Evolutionary conservation across 208 protist species (phyloP).

Genomic region (Herpetomonas tarakana): DNA sequence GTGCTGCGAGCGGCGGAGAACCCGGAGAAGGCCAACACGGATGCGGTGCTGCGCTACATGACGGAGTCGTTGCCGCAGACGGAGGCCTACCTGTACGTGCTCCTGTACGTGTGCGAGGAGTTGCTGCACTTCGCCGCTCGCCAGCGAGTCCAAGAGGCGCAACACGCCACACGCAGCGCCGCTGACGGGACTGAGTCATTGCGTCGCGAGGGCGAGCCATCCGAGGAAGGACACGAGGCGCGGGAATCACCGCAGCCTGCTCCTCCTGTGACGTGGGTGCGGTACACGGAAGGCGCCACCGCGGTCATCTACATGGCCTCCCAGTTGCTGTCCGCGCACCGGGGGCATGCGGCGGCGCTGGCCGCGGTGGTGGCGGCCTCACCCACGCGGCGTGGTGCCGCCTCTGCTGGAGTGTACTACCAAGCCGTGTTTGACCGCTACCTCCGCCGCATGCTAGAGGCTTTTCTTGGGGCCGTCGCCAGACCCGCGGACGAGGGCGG

Average conservation of each 20-base stretch:
- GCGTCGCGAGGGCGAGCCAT: no score
- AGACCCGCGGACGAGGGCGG: no score
- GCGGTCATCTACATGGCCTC: constrained; percentile 21
- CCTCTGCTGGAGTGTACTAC: constrained; percentile 8
- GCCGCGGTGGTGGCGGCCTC: background rate
- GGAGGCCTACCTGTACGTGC: constrained; percentile 24
- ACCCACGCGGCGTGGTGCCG: no score
- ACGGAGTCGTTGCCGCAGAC: constrained; percentile 26
- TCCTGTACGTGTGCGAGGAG: constrained; percentile 16
- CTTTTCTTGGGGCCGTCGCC: background rate
- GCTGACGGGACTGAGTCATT: no score
- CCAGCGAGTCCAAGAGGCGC: no score
- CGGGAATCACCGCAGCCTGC: no score
- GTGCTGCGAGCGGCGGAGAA: constrained; percentile 14
- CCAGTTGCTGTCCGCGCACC: constrained; percentile 13
- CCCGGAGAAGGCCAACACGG: background rate
- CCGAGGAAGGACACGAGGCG: no score
- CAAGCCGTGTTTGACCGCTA: constrained; percentile 18
- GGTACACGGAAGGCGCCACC: constrained; percentile 8
- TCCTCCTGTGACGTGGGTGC: no score
- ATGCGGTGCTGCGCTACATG: constrained; percentile 24
- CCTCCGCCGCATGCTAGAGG: constrained; percentile 14
- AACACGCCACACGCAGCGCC: background rate
- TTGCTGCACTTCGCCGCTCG: constrained; percentile 7
- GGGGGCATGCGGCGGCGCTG: constrained; percentile 1